Base-by-base conservation (phyloP, 495 filamentous ascomycete species). In the Peziza echinospora region DNA sequence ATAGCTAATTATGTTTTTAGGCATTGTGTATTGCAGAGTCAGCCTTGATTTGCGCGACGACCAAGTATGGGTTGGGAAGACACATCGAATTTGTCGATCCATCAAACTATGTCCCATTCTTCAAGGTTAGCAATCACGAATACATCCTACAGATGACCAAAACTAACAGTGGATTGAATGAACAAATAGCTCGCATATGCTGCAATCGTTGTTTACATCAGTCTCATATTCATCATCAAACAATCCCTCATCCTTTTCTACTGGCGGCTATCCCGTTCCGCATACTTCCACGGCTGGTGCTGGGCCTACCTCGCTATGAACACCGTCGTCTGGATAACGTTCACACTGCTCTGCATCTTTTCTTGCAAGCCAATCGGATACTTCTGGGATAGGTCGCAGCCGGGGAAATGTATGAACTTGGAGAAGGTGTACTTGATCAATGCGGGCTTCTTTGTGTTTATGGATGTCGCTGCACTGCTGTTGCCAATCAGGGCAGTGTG, bases 191-290 rank as follows among this genome's bases (percentile, higher is more conserved):
- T 43, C 21, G 21, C 21, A 10, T 43, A 43, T 10, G 2, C 16
- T 21, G 21, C n/a, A 10, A 19, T 23, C 41, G n/a, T 43, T 22
- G 11, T 3, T 21, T 43, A 43, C 21, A 21, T 43, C n/a, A 43
- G n/a, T 21, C 22, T 23, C n/a, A 19, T 21, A 21, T 23, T 43
- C 21, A 5, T 11, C n/a, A 43, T 43, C 4, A 43, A 43, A 10
- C n/a, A 43, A 11, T 43, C 41, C 41, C 21, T 43, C 41, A 11
- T 43, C 11, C 21, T 43, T 11, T 43, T 43, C 41, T 43, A 43
- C 41, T 10, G 5, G 16, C n/a, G 41, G 22, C 41, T 43, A 22
- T 11, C 41, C 5, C 16, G n/a, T 5, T 19, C n/a, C 10, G n/a
- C 10, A 5, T 2, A 8, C n/a, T 43, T 17, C 41, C 21, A 10